Evolutionary conservation across 495 filamentous ascomycete genomes (phyloP).

Genomic region (Aspergillus funiculosus): DNA sequence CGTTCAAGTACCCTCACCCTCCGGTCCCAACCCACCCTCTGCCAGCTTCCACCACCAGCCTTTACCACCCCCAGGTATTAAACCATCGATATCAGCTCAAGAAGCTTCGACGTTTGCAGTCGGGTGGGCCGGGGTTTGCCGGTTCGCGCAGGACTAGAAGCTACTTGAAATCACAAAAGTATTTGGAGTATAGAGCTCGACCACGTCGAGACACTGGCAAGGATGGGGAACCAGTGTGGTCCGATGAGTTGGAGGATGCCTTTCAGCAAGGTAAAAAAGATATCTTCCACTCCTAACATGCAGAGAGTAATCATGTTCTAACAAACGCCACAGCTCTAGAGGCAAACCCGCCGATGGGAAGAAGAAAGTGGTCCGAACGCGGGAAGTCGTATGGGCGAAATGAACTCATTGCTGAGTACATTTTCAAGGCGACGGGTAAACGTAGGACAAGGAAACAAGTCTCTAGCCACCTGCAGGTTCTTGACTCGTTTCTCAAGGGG

Average conservation of each 20-base stretch:
- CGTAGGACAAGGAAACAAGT: slow-evolving; percentile 76
- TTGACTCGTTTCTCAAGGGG: slow-evolving; percentile 70
- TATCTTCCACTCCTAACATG: neutral
- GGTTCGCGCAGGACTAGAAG: slow-evolving; percentile 32
- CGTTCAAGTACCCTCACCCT: slow-evolving; percentile 39
- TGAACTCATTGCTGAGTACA: slow-evolving; percentile 81
- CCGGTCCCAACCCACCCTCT: slow-evolving; percentile 30
- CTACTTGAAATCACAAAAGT: slow-evolving; percentile 46
- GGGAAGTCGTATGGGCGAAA: slow-evolving; percentile 79
- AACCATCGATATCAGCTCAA: slow-evolving; percentile 33
- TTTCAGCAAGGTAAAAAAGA: slow-evolving; percentile 75
- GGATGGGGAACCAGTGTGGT: slow-evolving; percentile 64
- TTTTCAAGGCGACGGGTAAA: slow-evolving; percentile 63
- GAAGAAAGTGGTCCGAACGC: slow-evolving; percentile 66
- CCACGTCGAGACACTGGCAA: slow-evolving; percentile 54
- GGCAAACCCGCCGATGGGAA: slow-evolving; percentile 73
- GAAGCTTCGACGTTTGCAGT: slow-evolving; percentile 38
- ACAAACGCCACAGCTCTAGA: slow-evolving; percentile 58
- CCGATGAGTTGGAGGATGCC: slow-evolving; percentile 73
- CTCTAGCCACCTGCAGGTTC: slow-evolving; percentile 94
- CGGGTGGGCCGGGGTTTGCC: slow-evolving; percentile 28
- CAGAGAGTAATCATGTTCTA: neutral
- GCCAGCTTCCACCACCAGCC: slow-evolving; percentile 19
- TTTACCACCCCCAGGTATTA: slow-evolving; percentile 31
- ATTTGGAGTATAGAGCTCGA: slow-evolving; percentile 60